Evolutionary conservation across 345 rosid genomes (phyloP).

Genomic region (Rhizophora apiculata): DNA sequence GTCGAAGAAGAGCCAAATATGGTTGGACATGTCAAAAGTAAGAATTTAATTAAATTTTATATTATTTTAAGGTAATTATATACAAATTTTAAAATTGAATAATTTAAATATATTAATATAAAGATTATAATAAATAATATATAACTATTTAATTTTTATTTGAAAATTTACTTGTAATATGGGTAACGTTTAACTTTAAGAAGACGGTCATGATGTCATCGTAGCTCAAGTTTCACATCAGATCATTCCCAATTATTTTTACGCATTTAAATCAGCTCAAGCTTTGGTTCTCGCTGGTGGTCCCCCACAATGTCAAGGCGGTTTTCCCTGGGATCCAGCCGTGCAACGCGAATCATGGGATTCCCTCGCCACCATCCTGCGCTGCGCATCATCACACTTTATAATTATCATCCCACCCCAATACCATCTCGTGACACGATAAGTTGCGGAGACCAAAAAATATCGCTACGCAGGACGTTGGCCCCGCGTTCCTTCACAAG

Average conservation of each 20-base stretch:
- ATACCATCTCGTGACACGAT: background rate
- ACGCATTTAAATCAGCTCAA: background rate
- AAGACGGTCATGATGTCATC: slow-evolving; percentile 50
- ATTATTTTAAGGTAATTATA: too few species aligned
- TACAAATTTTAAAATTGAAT: too few species aligned
- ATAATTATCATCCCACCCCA: background rate
- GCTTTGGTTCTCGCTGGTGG: slow-evolving; percentile 21
- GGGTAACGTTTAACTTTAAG: too few species aligned
- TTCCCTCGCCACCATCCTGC: slow-evolving; percentile 39
- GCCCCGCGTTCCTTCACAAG: slow-evolving; percentile 17
- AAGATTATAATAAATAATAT: too few species aligned
- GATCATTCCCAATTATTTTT: slow-evolving; percentile 48
- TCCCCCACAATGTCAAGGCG: slow-evolving; percentile 45
- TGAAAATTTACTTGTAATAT: too few species aligned
- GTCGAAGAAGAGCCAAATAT: slow-evolving; percentile 26
- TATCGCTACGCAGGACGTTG: slow-evolving; percentile 10
- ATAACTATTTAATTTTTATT: too few species aligned
- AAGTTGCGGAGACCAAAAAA: background rate
- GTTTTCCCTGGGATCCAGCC: slow-evolving; percentile 58
- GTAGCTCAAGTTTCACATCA: slow-evolving; percentile 43
- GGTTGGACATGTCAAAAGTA: slow-evolving; percentile 38
- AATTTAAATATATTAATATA: too few species aligned
- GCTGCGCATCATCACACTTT: slow-evolving; percentile 43
- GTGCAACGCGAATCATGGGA: slow-evolving; percentile 65
- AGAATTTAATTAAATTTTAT: too few species aligned